Evolutionary conservation across 306 rosid species (phyloP), one percentile per base, ranked within the genome.

Genomic region (Cucumis melo): DNA sequence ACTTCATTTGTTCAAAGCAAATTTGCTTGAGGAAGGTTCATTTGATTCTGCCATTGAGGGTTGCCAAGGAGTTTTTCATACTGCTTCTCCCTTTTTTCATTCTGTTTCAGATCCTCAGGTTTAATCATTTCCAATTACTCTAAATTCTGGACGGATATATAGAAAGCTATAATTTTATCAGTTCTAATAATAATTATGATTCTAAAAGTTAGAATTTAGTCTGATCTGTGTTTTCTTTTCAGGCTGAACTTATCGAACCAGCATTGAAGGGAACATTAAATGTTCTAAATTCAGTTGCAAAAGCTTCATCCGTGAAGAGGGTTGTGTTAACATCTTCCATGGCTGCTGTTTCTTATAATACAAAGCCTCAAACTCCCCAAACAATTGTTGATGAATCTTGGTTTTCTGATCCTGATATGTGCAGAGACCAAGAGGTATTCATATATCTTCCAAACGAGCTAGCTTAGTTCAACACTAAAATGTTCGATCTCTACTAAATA

Each of bases 191-290:
- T n/a, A n/a, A 38, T 0, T 6, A 38, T 38, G 8, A 7, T 38
- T 38, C 6, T 38, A 38, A 6, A 36, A 38, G 41, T 38, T 38
- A 38, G 41, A 32, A 32, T 32, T 32, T 4, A 32, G 36, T 32
- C 36, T 3, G 36, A 27, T 27, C 29, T 32, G 5, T 38, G 13
- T 46, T 11, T 11, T 11, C 0, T 46, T 58, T 75, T 53, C 86
- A 87, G 90, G 88, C 78, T 3, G 90, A 87, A 50, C 79, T 87
- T 27, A 57, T 87, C 78, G 86, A 84, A 20, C 90, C 90, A 73
- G 90, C 90, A 10, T 54, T 87, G 75, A 87, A 87, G 81, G 90
- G 88, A 73, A 87, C 90, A 60, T 85, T 84, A 36, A 87, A 87
- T 56, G 90, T 87, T 74, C 85, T 87, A 17, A 81, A 77, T 6